phyloP scores from a whole-genome alignment of 495 filamentous ascomycete species.

The Bacidia rubella region DNA sequence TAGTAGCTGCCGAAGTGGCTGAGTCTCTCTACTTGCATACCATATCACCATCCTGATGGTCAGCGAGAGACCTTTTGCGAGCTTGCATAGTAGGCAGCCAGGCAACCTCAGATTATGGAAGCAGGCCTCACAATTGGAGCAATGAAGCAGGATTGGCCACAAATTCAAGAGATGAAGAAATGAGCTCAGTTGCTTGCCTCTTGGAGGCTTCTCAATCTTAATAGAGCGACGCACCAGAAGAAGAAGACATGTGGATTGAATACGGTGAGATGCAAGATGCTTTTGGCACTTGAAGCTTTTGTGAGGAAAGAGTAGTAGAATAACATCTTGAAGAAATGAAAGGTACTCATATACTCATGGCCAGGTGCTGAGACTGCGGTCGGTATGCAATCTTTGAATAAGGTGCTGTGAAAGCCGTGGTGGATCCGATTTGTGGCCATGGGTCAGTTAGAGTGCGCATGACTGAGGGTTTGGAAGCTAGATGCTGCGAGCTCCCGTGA shows the following conservation, averaged over 20 bases:
- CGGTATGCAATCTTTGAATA: neutral
- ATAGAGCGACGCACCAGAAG: neutral
- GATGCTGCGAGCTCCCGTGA: neutral
- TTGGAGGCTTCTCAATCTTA: neutral
- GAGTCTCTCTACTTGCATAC: neutral
- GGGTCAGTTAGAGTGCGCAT: neutral
- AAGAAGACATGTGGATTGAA: too few species aligned
- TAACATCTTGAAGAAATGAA: neutral
- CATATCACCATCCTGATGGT: neutral
- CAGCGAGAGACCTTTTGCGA: neutral
- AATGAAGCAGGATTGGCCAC: too few species aligned
- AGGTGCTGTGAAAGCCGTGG: neutral
- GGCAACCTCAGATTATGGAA: neutral
- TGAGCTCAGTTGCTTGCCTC: neutral
- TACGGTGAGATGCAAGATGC: too few species aligned
- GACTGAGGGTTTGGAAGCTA: neutral
- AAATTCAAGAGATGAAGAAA: too few species aligned
- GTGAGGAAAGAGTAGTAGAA: neutral
- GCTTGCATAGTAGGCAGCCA: neutral
- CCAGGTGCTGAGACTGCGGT: neutral
- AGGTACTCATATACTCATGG: neutral
- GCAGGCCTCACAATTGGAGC: neutral
- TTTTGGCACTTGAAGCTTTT: neutral
- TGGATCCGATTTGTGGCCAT: neutral
- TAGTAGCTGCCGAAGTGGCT: neutral